Evolutionary conservation across 2,329 filamentous ascomycete species (phyloP).

Genomic region (Verticillium albo-atrum): DNA sequence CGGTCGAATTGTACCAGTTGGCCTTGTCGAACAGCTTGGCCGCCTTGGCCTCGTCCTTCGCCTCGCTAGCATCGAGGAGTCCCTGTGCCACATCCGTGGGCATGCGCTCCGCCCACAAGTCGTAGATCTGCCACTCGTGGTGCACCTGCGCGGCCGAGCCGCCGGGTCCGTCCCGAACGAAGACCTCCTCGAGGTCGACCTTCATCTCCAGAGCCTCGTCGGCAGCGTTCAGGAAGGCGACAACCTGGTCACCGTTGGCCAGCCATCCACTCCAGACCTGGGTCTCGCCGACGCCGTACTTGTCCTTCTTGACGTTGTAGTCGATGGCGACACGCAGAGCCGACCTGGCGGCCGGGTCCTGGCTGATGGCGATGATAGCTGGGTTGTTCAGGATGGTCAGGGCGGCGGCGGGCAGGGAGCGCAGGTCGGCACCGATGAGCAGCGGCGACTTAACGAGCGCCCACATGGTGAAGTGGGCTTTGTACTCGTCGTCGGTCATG

Average conservation of each 20-base stretch:
- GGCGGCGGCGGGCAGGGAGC: slow-evolving; percentile 8
- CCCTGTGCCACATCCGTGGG: slow-evolving; percentile 7
- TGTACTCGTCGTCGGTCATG: slow-evolving; percentile 31
- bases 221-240: slow-evolving; percentile 11
- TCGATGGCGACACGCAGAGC: slow-evolving; percentile 17
- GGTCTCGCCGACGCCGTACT: slow-evolving; percentile 18
- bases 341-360: slow-evolving; percentile 18
- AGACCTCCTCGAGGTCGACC: slow-evolving; percentile 14
- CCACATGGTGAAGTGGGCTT: slow-evolving; percentile 39
- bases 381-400: slow-evolving; percentile 12
- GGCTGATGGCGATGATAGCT: slow-evolving; percentile 21
- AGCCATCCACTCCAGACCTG: slow-evolving; percentile 23
- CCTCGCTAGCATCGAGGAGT: slow-evolving; percentile 6
- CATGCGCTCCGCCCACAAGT: slow-evolving; percentile 16
- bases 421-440: slow-evolving; percentile 33
- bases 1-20: slow-evolving; percentile 15
- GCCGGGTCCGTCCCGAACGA: slow-evolving; percentile 15
- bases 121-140: slow-evolving; percentile 14
- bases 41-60: background rate
- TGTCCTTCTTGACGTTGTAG: slow-evolving; percentile 10
- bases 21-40: slow-evolving; percentile 6
- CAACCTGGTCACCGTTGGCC: slow-evolving; percentile 14
- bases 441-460: slow-evolving; percentile 38
- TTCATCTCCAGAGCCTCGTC: slow-evolving; percentile 10
- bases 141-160: slow-evolving; percentile 13